Conservation (phyloP, 495 filamentous ascomycete species). For the Penicillium manginii region DNA sequence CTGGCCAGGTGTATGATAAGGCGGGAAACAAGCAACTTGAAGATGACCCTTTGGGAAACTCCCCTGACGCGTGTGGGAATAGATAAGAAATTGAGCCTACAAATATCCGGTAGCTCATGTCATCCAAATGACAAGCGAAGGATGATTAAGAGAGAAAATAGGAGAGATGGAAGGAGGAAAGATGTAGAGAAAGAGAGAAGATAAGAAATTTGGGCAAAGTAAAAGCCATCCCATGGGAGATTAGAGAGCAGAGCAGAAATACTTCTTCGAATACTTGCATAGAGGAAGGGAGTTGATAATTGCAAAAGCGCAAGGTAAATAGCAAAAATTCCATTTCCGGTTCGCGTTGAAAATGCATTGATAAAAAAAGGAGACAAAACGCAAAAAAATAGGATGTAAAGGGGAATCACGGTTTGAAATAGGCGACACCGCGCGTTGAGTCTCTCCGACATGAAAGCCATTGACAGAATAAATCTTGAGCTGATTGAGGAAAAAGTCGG, state of each 20-base stretch:
- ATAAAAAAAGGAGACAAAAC: conserved; percentile 19
- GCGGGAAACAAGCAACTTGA: background rate
- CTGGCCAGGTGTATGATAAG: background rate
- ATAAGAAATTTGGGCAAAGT: background rate
- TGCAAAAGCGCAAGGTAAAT: conserved; percentile 23
- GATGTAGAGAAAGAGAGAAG: background rate
- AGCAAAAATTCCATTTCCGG: conserved; percentile 33
- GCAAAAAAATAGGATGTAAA: conserved; percentile 25
- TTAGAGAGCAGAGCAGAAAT: conserved; percentile 4
- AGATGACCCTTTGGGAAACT: too few relatives aligned
- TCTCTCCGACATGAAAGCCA: conserved; percentile 1
- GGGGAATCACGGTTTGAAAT: conserved; percentile 35
- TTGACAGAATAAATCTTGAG: background rate
- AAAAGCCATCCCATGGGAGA: background rate
- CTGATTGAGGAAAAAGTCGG: background rate
- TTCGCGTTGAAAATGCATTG: conserved; percentile 34
- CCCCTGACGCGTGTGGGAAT: conserved; percentile 4
- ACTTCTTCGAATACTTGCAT: conserved; percentile 27
- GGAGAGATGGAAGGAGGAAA: background rate
- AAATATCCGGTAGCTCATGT: conserved; percentile 28
- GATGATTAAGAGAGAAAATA: background rate
- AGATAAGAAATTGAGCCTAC: conserved; percentile 16
- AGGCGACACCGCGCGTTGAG: conserved; percentile 5
- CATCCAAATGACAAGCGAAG: conserved; percentile 12
- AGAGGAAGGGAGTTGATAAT: conserved; percentile 12